Evolutionary conservation across 768 basidiomycete genomes (phyloP).

Genomic region (Pulveroboletus sp.): DNA sequence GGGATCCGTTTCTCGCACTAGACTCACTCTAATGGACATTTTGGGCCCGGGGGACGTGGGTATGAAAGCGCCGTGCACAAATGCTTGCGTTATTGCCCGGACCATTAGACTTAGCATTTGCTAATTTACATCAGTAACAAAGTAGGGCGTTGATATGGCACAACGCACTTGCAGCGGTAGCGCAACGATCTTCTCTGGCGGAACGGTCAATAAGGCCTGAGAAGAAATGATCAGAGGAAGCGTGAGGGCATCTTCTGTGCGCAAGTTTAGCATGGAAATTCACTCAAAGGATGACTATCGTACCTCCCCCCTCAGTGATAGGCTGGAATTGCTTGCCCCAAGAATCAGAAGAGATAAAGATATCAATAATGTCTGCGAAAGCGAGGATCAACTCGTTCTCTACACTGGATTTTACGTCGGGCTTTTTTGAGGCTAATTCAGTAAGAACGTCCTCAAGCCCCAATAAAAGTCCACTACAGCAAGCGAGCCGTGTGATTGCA

Average conservation of each 20-base stretch:
- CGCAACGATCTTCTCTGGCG: slow-evolving; percentile 50
- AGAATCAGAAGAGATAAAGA: slow-evolving; percentile 38
- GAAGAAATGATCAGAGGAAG: slow-evolving; percentile 51
- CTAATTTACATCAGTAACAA: slow-evolving; percentile 2
- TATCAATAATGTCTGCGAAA: slow-evolving; percentile 70
- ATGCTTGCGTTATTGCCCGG: slow-evolving; percentile 50
- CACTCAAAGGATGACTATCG: slow-evolving; percentile 10
- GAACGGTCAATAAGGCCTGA: slow-evolving; percentile 54
- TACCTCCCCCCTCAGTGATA: slow-evolving; percentile 40
- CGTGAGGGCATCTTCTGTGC: slow-evolving; percentile 40
- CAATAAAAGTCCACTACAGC: slow-evolving; percentile 57
- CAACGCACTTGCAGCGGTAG: slow-evolving; percentile 49
- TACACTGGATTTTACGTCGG: slow-evolving; percentile 37
- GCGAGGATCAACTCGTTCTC: slow-evolving; percentile 67
- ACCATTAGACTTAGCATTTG: slow-evolving; percentile 34
- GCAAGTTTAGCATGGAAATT: slow-evolving; percentile 6
- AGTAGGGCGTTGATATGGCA: slow-evolving; percentile 23
- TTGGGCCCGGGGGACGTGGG: slow-evolving; percentile 30
- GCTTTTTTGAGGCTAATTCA: slow-evolving; percentile 26
- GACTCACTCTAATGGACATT: slow-evolving; percentile 17
- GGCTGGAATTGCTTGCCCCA: slow-evolving; percentile 72
- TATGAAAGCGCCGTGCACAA: slow-evolving; percentile 54
- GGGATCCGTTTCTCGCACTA: neutral
- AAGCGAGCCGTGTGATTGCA: slow-evolving; percentile 55
- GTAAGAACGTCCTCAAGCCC: slow-evolving; percentile 54